phyloP scores from a whole-genome alignment of 2,329 filamentous ascomycete genomes.

The Aaosphaeria pasadenensis region DNA sequence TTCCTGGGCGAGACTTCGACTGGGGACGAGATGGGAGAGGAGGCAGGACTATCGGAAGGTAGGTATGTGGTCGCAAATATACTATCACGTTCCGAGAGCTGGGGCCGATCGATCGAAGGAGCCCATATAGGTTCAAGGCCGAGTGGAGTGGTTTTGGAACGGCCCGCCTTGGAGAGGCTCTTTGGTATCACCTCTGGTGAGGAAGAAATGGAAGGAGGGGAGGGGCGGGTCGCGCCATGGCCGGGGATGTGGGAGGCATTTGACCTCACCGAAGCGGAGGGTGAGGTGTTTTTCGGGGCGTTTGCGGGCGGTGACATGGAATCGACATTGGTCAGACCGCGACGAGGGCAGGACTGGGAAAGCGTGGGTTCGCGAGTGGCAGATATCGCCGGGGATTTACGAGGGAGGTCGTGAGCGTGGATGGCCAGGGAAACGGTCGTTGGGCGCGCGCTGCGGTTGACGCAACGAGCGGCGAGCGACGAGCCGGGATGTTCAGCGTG shows the following conservation, averaged over 20 bases:
- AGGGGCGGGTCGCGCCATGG: conserved; percentile 11
- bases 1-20: conserved; percentile 4
- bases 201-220: conserved; percentile 9
- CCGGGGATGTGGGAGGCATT: conserved; percentile 21
- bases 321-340: conserved; percentile 42
- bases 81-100: conserved; percentile 60
- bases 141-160: conserved; percentile 37
- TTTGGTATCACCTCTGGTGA: conserved; percentile 16
- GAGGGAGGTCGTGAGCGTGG: background rate
- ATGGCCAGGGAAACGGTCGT: background rate
- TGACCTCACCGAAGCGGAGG: conserved; percentile 40
- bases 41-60: conserved; percentile 47
- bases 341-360: conserved; percentile 13
- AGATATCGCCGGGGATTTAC: conserved; percentile 22
- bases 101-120: conserved; percentile 42
- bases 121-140: conserved; percentile 34
- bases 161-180: conserved; percentile 33
- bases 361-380: conserved; percentile 33
- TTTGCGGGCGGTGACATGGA: conserved; percentile 41
- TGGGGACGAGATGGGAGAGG: conserved; percentile 34
- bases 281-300: conserved; percentile 38
- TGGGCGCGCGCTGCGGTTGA: background rate
- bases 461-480: conserved; percentile 1
- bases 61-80: conserved; percentile 63
- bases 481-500: conserved; percentile 7